Conservation (phyloP, 2,329 filamentous ascomycete species). For the Talaromyces sp. region DNA sequence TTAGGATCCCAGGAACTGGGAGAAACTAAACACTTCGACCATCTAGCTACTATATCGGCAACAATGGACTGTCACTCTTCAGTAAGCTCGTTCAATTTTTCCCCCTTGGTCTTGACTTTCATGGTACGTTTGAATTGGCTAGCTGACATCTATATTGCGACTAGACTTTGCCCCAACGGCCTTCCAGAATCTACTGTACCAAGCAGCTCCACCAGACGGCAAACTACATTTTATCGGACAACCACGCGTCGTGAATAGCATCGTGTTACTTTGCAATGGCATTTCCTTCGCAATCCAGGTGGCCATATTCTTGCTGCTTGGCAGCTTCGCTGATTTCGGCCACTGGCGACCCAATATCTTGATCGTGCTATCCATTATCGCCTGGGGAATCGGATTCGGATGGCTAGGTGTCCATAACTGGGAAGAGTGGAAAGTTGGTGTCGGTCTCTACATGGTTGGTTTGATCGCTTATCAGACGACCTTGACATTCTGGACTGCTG, state of each 20-base stretch:
- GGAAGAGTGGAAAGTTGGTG: constrained; percentile 62
- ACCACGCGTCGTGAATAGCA: constrained; percentile 63
- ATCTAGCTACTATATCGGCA: constrained; percentile 64
- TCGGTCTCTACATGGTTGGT: constrained; percentile 67
- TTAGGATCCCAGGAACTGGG: background rate
- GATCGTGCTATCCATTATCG: constrained; percentile 62
- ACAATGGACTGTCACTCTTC: constrained; percentile 65
- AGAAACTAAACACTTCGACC: constrained; percentile 25
- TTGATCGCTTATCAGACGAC: constrained; percentile 68
- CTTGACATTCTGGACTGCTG: constrained; percentile 70
- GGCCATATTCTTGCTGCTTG: constrained; percentile 51
- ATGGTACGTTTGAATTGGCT: no score
- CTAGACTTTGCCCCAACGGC: constrained; percentile 63
- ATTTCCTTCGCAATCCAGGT: constrained; percentile 70
- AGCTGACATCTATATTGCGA: background rate
- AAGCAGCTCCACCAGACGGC: constrained; percentile 59
- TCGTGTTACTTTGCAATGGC: constrained; percentile 67
- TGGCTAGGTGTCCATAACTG: constrained; percentile 67
- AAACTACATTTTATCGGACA: constrained; percentile 60
- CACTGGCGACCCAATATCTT: constrained; percentile 65
- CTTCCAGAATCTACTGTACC: constrained; percentile 65
- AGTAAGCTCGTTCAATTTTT: constrained; percentile 39
- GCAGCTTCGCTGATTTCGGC: constrained; percentile 64
- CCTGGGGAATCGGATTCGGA: constrained; percentile 66
- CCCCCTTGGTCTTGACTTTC: no score